phyloP scores from a whole-genome alignment of 2,329 filamentous ascomycete species.

The Colletotrichum musae region DNA sequence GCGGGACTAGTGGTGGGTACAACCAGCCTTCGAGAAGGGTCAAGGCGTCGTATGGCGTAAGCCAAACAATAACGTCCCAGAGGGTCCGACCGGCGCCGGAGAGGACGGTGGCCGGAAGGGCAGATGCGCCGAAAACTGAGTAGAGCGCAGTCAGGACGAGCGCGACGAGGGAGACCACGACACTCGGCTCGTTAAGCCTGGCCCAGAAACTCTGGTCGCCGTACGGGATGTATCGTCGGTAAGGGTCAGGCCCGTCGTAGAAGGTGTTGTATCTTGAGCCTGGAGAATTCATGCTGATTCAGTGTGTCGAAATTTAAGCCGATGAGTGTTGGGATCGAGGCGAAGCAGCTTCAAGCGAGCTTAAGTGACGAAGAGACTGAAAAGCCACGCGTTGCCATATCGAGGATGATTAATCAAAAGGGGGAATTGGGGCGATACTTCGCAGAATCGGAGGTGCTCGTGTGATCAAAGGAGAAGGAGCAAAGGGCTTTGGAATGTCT shows the following conservation, averaged over 20 bases:
- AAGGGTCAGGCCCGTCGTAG: conserved; percentile 39
- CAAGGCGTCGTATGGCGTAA: conserved; percentile 70
- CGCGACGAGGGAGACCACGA: conserved; percentile 52
- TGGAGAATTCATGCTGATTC: conserved; percentile 41
- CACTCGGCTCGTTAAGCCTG: conserved; percentile 52
- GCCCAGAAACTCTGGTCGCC: conserved; percentile 45
- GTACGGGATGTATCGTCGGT: conserved; percentile 21
- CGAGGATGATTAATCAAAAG: conserved; percentile 25
- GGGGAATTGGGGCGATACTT: conserved; percentile 25
- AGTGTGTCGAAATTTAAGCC: background rate
- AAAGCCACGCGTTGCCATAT: conserved; percentile 32
- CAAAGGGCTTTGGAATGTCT: conserved; percentile 25
- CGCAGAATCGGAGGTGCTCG: conserved; percentile 22
- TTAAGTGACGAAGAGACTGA: conserved; percentile 22
- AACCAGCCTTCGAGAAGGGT: conserved; percentile 71
- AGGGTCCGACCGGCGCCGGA: conserved; percentile 58
- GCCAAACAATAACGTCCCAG: conserved; percentile 73
- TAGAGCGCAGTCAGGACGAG: conserved; percentile 52
- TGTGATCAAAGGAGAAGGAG: conserved; percentile 32
- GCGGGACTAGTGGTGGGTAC: conserved; percentile 60
- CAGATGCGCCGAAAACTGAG: conserved; percentile 52
- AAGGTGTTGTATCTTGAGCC: conserved; percentile 27
- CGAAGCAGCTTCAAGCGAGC: conserved; percentile 37
- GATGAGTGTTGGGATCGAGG: conserved; percentile 6
- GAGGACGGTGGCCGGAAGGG: conserved; percentile 48